Evolutionary conservation across 164 flowering plant genomes (phyloP).

Genomic region (Sedum album): DNA sequence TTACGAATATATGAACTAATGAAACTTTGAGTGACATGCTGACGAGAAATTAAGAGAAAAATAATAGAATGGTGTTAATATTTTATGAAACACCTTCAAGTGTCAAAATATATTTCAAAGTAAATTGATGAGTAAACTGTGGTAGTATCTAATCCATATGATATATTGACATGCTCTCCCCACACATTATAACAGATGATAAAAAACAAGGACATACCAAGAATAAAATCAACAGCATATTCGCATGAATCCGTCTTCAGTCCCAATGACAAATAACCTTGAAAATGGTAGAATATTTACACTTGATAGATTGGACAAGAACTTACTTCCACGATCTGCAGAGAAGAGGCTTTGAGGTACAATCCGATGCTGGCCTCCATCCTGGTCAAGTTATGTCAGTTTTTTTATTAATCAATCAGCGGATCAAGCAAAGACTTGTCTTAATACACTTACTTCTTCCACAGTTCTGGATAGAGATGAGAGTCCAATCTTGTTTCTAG

Average conservation of each 20-base stretch:
- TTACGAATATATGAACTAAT: no score
- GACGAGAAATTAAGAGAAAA: no score
- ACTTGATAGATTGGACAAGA: slow-evolving; percentile 60
- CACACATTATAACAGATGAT: no score
- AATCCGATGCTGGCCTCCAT: slow-evolving; percentile 37
- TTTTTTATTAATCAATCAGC: neutral
- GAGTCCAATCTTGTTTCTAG: slow-evolving; percentile 77
- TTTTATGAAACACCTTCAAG: no score
- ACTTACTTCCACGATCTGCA: slow-evolving; percentile 56
- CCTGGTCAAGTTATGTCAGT: slow-evolving; percentile 26
- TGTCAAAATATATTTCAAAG: no score
- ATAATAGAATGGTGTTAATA: no score
- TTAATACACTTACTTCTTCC: slow-evolving; percentile 50
- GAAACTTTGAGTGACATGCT: no score
- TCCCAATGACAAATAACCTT: slow-evolving; percentile 76
- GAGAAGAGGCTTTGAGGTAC: slow-evolving; percentile 54
- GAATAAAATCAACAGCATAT: slow-evolving; percentile 45
- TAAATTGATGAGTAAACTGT: no score
- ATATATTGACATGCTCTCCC: no score
- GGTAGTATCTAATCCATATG: no score
- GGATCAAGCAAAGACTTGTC: neutral
- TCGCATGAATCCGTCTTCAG: slow-evolving; percentile 86
- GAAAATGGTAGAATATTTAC: slow-evolving; percentile 81
- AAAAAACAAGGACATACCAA: no score
- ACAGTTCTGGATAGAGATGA: slow-evolving; percentile 56